Conservation (phyloP, 2,329 filamentous ascomycete species). For the Aureobasidium vineae region DNA sequence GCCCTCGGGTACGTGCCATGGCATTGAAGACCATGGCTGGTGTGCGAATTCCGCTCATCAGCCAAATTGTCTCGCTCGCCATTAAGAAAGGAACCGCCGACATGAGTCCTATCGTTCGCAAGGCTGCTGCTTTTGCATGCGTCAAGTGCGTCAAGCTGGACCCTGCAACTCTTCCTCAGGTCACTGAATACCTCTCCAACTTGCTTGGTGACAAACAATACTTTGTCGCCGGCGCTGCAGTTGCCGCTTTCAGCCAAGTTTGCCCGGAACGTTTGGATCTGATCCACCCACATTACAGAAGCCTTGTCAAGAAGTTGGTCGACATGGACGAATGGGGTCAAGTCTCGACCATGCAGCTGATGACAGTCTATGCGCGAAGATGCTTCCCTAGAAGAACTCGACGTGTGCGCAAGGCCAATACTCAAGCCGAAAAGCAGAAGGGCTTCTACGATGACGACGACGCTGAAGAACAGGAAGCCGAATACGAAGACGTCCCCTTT, state of each 20-base stretch:
- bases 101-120: conserved; percentile 91
- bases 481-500: conserved; percentile 57
- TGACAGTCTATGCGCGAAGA: conserved; percentile 79
- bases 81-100: conserved; percentile 93
- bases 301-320: conserved; percentile 82
- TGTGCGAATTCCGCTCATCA: conserved; percentile 95
- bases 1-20: conserved; percentile 85
- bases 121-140: conserved; percentile 88
- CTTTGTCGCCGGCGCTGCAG: conserved; percentile 87
- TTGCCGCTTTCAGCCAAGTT: conserved; percentile 82
- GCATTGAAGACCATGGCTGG: conserved; percentile 96
- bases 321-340: conserved; percentile 99
- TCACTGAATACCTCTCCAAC: conserved; percentile 75
- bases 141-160: conserved; percentile 95
- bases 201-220: conserved; percentile 90
- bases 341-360: conserved; percentile 73
- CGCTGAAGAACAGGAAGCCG: conserved; percentile 47
- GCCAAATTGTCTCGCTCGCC: conserved; percentile 91
- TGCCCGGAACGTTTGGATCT: conserved; percentile 86
- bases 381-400: conserved; percentile 75
- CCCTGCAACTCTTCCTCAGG: conserved; percentile 76
- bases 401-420: conserved; percentile 55
- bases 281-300: conserved; percentile 85
- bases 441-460: conserved; percentile 78
- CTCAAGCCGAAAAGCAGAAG: conserved; percentile 41